These are phyloP conservation scores for Parastagonospora avenae DNA, from an alignment of 2,329 filamentous ascomycete genomes.

Conservation along the genomic window DNA sequence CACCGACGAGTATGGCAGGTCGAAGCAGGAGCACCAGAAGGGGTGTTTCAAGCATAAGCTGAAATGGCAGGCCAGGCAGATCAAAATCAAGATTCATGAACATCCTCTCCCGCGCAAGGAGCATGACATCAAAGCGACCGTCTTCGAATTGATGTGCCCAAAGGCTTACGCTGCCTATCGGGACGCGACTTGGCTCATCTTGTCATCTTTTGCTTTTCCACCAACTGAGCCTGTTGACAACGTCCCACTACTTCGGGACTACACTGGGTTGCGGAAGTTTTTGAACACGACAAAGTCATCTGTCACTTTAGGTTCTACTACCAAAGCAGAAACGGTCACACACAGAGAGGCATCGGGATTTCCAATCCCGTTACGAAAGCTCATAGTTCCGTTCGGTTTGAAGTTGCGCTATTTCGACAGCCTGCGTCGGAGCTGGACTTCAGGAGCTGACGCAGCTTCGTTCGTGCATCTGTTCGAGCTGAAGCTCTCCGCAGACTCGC, in stretches of 20 bases:
- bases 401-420: conserved; percentile 57
- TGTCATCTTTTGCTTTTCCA: conserved; percentile 45
- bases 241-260: conserved; percentile 35
- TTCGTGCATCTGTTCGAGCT: conserved; percentile 55
- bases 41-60: conserved; percentile 55
- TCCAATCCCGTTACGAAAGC: conserved; percentile 47
- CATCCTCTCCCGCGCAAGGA: conserved; percentile 53
- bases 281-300: conserved; percentile 4
- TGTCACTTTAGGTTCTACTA: conserved; percentile 52
- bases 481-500: conserved; percentile 45
- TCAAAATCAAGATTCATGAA: conserved; percentile 57
- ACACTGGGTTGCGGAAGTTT: conserved; percentile 40
- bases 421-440: conserved; percentile 47
- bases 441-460: conserved; percentile 37
- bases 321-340: conserved; percentile 54
- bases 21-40: conserved; percentile 12
- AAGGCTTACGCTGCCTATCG: conserved; percentile 56
- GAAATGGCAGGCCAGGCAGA: conserved; percentile 38
- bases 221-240: conserved; percentile 2
- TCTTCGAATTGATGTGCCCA: conserved; percentile 61
- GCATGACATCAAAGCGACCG: conserved; percentile 47
- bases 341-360: conserved; percentile 55
- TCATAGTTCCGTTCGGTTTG: conserved; percentile 55
- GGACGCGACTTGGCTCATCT: conserved; percentile 57
- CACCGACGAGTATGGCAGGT: conserved; percentile 5